Evolutionary conservation across 306 rosid genomes (phyloP).

Genomic region (Malus domestica): ASM211411v1 NC_041789.1:24227001-24227500

Average conservation of each 20-base stretch:
- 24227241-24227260: neutral
- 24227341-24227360: neutral
- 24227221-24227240: neutral
- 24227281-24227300: neutral
- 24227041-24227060: neutral
- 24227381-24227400: neutral
- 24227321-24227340: neutral
- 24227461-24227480: neutral
- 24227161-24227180: no score
- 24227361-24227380: neutral
- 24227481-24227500: neutral
- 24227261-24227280: neutral
- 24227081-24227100: neutral
- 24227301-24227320: neutral
- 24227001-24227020: neutral
- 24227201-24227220: neutral
- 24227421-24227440: neutral
- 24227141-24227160: neutral
- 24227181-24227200: neutral
- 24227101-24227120: neutral
- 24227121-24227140: neutral
- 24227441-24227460: neutral
- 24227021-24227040: neutral
- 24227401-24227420: neutral
- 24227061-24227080: neutral